Evolutionary conservation across 2,329 filamentous ascomycete species (phyloP), one percentile per base, ranked within the genome.

Genomic region (Diaporthe helianthi): DNA sequence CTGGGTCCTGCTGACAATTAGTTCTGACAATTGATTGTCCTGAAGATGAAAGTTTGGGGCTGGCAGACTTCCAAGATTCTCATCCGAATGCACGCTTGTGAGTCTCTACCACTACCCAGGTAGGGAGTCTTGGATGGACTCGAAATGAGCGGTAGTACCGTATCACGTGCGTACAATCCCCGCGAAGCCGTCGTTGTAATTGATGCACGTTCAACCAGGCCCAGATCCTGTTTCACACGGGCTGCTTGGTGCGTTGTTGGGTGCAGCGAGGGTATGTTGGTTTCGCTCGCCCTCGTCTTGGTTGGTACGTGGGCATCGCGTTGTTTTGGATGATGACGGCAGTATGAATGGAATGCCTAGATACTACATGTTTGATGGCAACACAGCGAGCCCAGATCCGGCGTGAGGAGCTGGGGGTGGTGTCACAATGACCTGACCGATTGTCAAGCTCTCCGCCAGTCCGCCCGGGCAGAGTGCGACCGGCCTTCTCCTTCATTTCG

Each of bases 201-300:
- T 67, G 64, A 46, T 51, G 41, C 51, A 36, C 29, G 51, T 68
- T 49, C 36, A 61, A 36, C 67, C 49, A 24, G 15, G 0, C 54
- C 38, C 63, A 44, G 49, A 22, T 60, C 15, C 29, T 67, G 70
- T 71, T 60, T 69, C 67, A 69, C 41, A 3, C 41, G 49, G 41
- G 41, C n/a, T 38, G 22, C 44, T 46, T 53, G 29, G 44, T 69
- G 55, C 29, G 44, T 63, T 36, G 36, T 69, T 64, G 51, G 17
- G 54, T 52, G 17, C 33, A 38, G 46, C 29, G 31, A 2, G 19
- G 44, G 54, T 54, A 22, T 58, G 41, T 49, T 19, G 15, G 33
- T 36, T 19, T 31, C n/a, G 13, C 26, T 36, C 44, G 58, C 47
- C 49, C 13, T 33, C 26, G 19, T 17, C 22, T 19, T 31, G 36